Evolutionary conservation across 1,284 basidiomycete genomes (phyloP), one percentile per base, ranked within the genome.

Genomic region (Hymenochaete sp.): DNA sequence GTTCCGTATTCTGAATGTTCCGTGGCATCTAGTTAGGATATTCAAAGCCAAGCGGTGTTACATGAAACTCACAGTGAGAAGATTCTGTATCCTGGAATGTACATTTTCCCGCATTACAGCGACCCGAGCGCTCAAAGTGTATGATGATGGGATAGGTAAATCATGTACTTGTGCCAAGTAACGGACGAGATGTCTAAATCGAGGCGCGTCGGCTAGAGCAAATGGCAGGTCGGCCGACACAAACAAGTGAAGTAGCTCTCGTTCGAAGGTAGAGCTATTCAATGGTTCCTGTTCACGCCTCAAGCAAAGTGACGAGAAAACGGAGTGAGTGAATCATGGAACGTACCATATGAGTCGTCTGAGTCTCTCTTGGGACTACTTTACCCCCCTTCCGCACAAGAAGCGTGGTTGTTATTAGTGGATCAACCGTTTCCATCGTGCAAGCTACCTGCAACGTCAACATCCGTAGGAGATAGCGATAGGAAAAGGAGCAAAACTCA

Each of bases 1-100:
- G n/a, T n/a, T n/a, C n/a, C n/a, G 48, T 8, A 64, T 47, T 33
- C 59, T 62, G 3, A 45, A 41, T 10, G 48, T 42, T 2, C 59
- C 44, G 11, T 55, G 51, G 45, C 59, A 31, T 31, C 9, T 10
- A 31, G 14, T 31, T 10, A 31, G 9, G 14, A 31, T 10, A 10
- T 31, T 10, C 9, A 10, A 10, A 10, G 28, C 9, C 9, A 31
- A 31, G 14, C 14, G 14, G 14, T 10, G 9, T 31, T 10, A 31
- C 14, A 31, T 31, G 14, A 31, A 31, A 31, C 28, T 31, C 14
- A 31, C 28, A 10, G 9, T 14, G 9, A 31, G 14, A 31, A 31
- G 10, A 14, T 9, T 10, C 28, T 31, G 9, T 14, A 31, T 31
- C 9, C 14, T 31, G 9, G 9, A 14, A 31, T 10, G 14, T 10